Evolutionary conservation across 2,329 filamentous ascomycete genomes (phyloP).

Genomic region (Aureobasidium musti): DNA sequence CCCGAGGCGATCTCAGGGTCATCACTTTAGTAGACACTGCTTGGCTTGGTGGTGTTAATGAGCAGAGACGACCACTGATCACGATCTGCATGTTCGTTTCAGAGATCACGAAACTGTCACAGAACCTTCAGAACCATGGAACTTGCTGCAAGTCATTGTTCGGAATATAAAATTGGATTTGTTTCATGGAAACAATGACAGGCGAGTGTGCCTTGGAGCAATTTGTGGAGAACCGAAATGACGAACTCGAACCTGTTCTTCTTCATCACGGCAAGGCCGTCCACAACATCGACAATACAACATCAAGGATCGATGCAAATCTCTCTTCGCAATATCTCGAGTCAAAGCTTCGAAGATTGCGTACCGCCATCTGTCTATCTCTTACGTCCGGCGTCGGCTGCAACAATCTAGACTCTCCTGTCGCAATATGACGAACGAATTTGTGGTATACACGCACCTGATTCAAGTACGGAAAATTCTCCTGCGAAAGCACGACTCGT

Average conservation of each 20-base stretch:
- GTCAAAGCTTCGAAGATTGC: conserved; percentile 7
- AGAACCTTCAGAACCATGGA: not conserved
- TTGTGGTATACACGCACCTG: not conserved
- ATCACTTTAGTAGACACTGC: not conserved
- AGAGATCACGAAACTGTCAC: not conserved
- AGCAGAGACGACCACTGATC: not conserved
- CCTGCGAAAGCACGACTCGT: not conserved
- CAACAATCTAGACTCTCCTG: not conserved
- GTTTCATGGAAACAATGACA: conserved; percentile 15
- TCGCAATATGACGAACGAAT: conserved; percentile 6
- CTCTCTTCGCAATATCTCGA: conserved; percentile 11
- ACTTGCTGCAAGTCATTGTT: conserved; percentile 10
- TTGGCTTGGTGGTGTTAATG: not conserved
- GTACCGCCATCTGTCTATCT: conserved; percentile 8
- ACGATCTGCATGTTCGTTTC: conserved; percentile 12
- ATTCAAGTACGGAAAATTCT: not conserved
- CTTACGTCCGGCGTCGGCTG: not conserved
- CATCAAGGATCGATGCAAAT: conserved; percentile 22
- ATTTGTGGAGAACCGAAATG: conserved; percentile 11
- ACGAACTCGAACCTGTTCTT: conserved; percentile 8
- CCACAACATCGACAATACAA: conserved; percentile 3
- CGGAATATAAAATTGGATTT: not conserved
- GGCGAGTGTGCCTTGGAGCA: not conserved
- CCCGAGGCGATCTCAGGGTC: not conserved
- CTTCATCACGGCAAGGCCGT: conserved; percentile 7